Percentiles rank a stretch among this genome's conserved stretches.
These are phyloP conservation scores for Mortierella sp. DNA, from an alignment of 371 early-diverging fungal genomes.

Conservation along the genomic window DNA sequence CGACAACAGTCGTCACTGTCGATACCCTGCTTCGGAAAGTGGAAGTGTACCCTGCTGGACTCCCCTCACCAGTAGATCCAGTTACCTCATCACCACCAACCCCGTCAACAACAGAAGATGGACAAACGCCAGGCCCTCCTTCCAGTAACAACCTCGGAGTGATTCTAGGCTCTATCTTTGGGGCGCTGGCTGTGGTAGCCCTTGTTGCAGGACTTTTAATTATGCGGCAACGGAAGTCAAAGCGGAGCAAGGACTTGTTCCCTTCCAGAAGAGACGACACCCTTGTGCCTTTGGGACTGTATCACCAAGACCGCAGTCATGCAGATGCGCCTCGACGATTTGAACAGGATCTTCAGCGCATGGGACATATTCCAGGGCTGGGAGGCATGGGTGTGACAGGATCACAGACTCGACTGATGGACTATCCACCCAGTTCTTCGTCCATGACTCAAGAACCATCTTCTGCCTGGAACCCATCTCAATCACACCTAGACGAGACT, in stretches of 20 bases:
- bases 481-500: constrained; percentile 24
- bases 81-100: too few relatives aligned
- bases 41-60: background rate
- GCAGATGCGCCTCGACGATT: constrained; percentile 13
- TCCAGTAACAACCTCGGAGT: background rate
- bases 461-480: constrained; percentile 7
- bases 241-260: constrained; percentile 27
- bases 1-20: background rate
- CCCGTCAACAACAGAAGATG: background rate
- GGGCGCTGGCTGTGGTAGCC: constrained; percentile 13
- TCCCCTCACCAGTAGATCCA: background rate
- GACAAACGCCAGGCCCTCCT: background rate
- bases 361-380: constrained; percentile 16
- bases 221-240: constrained; percentile 4
- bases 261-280: constrained; percentile 40
- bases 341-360: constrained; percentile 22
- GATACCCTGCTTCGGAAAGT: background rate
- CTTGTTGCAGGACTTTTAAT: constrained; percentile 14
- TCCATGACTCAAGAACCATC: background rate
- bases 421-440: background rate
- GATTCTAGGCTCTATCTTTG: constrained; percentile 30
- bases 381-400: too few relatives aligned
- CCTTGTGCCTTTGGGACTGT: constrained; percentile 41
- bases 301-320: constrained; percentile 35
- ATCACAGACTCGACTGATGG: background rate